Evolutionary conservation across 2,329 filamentous ascomycete species (phyloP).

Genomic region (Diatrype stigma): DNA sequence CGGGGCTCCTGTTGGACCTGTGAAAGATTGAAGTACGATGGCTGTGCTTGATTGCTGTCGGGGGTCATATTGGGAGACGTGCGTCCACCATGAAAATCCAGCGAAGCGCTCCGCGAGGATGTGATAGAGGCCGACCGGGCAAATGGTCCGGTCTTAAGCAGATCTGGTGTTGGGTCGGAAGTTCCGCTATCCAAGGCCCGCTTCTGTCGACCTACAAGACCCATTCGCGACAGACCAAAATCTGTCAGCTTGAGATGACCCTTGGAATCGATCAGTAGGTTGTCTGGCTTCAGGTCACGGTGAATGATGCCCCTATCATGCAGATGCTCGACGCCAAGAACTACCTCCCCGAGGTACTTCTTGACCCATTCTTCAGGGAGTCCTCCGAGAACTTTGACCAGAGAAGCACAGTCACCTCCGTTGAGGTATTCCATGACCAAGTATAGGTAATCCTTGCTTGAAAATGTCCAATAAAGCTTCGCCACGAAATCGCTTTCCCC

Average conservation of each 20-base stretch:
- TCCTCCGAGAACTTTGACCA: conserved; percentile 90
- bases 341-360: conserved; percentile 94
- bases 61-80: conserved; percentile 86
- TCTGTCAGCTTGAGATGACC: conserved; percentile 96
- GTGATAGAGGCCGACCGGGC: conserved; percentile 78
- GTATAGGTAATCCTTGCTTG: conserved; percentile 98
- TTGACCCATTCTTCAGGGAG: conserved; percentile 96
- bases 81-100: conserved; percentile 71
- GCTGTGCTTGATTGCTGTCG: conserved; percentile 70
- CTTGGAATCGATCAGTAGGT: conserved; percentile 92
- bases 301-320: conserved; percentile 95
- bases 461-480: conserved; percentile 99
- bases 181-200: conserved; percentile 74
- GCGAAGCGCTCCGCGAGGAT: conserved; percentile 88
- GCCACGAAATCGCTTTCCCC: conserved; percentile 98
- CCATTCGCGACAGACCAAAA: conserved; percentile 96
- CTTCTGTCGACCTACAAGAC: conserved; percentile 92
- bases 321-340: conserved; percentile 93
- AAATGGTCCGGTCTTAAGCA: conserved; percentile 90
- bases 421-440: conserved; percentile 99
- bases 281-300: conserved; percentile 94
- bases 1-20: conserved; percentile 54
- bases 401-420: conserved; percentile 90
- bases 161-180: conserved; percentile 82
- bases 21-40: conserved; percentile 85